Percentiles rank a stretch among this genome's conserved stretches.
Conservation (phyloP, 1,284 basidiomycete genomes). For the Trametes hirsuta region DNA sequence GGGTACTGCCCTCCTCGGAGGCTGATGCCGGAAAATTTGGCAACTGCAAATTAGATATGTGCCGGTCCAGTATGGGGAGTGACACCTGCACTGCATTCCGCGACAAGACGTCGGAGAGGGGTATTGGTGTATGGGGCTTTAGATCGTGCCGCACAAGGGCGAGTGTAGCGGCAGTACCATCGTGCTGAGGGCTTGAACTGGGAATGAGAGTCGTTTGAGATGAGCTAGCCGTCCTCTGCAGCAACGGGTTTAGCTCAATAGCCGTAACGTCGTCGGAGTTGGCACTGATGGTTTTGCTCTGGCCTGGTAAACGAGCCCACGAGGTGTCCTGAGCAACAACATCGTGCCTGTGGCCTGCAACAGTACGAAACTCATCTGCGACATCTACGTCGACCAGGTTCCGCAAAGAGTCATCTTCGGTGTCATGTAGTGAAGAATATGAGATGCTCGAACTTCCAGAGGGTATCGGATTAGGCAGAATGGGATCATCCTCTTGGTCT, state of each 20-base stretch:
- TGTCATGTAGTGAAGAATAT: neutral
- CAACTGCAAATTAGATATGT: slow-evolving; percentile 50
- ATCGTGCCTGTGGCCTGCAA: slow-evolving; percentile 11
- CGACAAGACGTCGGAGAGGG: slow-evolving; percentile 58
- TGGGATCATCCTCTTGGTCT: slow-evolving; percentile 26
- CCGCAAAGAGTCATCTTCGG: neutral
- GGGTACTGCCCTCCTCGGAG: neutral
- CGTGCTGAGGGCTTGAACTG: neutral
- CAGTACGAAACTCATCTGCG: slow-evolving; percentile 21
- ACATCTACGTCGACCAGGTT: slow-evolving; percentile 21
- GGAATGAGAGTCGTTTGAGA: too few species aligned
- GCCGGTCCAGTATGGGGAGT: slow-evolving; percentile 61
- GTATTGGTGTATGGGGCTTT: slow-evolving; percentile 49
- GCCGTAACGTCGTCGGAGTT: neutral
- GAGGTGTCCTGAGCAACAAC: neutral
- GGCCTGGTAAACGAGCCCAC: neutral
- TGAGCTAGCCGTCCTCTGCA: slow-evolving; percentile 6
- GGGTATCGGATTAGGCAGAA: slow-evolving; percentile 3
- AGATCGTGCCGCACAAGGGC: slow-evolving; percentile 5
- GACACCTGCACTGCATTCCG: slow-evolving; percentile 57
- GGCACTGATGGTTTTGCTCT: neutral
- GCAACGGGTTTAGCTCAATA: slow-evolving; percentile 15
- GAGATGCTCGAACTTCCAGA: slow-evolving; percentile 1
- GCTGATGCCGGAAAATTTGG: slow-evolving; percentile 40
- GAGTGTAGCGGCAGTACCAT: slow-evolving; percentile 17